These are phyloP conservation scores for Houttuynia cordata DNA, from an alignment of 164 flowering plant genomes.

Conservation along the genomic window DNA sequence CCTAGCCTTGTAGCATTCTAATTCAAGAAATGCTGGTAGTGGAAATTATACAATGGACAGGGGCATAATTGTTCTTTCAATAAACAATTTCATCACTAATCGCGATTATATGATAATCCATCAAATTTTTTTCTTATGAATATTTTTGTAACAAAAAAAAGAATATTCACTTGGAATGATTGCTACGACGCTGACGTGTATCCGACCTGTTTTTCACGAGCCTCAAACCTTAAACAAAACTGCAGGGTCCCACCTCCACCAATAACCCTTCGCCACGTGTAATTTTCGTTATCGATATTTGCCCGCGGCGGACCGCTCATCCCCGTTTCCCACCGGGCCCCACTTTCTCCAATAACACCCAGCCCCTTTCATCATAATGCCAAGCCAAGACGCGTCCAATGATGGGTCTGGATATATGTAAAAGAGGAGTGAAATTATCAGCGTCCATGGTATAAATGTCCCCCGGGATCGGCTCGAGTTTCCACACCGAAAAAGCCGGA, in stretches of 20 bases:
- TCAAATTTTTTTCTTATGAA: too few relatives aligned
- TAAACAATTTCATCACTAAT: too few relatives aligned
- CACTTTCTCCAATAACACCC: neutral
- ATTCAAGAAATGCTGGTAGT: too few relatives aligned
- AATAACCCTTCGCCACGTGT: neutral
- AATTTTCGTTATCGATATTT: constrained; percentile 1
- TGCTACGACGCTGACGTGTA: constrained; percentile 44
- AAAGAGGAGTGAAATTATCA: neutral
- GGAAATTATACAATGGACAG: too few relatives aligned
- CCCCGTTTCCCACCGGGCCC: constrained; percentile 5
- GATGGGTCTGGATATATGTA: too few relatives aligned
- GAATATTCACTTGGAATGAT: too few relatives aligned
- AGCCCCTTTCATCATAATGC: neutral
- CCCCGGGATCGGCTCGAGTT: neutral
- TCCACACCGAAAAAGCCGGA: too few relatives aligned
- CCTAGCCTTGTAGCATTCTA: too few relatives aligned
- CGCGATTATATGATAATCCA: too few relatives aligned
- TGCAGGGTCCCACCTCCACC: neutral
- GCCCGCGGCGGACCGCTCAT: constrained; percentile 11
- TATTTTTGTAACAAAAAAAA: too few relatives aligned
- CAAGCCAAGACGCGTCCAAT: neutral
- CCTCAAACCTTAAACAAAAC: constrained; percentile 1
- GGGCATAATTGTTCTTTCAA: too few relatives aligned
- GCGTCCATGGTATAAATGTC: neutral
- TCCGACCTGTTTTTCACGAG: constrained; percentile 47